These are phyloP conservation scores for Colletotrichum paranaense DNA, from an alignment of 2,329 filamentous ascomycete genomes.

Conservation along the genomic window DNA sequence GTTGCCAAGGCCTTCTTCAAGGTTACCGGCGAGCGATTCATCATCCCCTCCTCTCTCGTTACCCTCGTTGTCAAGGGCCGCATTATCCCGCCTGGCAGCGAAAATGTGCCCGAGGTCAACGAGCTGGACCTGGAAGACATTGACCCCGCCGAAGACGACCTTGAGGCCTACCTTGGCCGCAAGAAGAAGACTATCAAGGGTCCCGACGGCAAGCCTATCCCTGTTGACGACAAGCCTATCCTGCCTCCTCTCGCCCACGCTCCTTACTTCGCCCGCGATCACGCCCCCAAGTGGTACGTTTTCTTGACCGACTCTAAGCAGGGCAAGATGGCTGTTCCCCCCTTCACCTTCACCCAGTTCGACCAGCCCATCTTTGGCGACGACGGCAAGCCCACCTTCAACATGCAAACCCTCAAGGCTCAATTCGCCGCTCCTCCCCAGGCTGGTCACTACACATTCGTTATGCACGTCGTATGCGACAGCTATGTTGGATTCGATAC, in stretches of 20 bases:
- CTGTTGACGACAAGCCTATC: constrained; percentile 71
- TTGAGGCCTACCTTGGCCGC: constrained; percentile 85
- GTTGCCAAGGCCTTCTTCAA: constrained; percentile 98
- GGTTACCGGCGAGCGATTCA: constrained; percentile 91
- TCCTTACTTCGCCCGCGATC: constrained; percentile 89
- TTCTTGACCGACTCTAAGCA: constrained; percentile 96
- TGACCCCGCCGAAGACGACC: constrained; percentile 91
- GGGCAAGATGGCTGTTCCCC: constrained; percentile 95
- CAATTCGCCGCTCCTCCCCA: constrained; percentile 96
- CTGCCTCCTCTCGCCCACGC: constrained; percentile 89
- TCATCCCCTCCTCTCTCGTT: constrained; percentile 92
- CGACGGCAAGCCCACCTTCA: constrained; percentile 87
- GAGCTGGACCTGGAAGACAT: constrained; percentile 87
- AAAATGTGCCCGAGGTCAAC: constrained; percentile 78
- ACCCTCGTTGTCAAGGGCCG: constrained; percentile 96
- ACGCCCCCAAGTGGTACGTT: constrained; percentile 91
- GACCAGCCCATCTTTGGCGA: constrained; percentile 88
- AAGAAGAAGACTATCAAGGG: constrained; percentile 74
- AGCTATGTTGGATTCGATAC: constrained; percentile 95
- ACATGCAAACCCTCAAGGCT: constrained; percentile 96
- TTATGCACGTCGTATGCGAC: constrained; percentile 93
- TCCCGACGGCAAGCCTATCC: constrained; percentile 65
- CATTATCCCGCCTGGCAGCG: constrained; percentile 87
- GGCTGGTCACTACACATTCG: constrained; percentile 92
- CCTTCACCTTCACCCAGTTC: constrained; percentile 94